Evolutionary conservation across 176 grass and related monocot genomes (phyloP), one percentile per base, ranked within the genome.

Genomic region (Bolboschoenus planiculmis): DNA sequence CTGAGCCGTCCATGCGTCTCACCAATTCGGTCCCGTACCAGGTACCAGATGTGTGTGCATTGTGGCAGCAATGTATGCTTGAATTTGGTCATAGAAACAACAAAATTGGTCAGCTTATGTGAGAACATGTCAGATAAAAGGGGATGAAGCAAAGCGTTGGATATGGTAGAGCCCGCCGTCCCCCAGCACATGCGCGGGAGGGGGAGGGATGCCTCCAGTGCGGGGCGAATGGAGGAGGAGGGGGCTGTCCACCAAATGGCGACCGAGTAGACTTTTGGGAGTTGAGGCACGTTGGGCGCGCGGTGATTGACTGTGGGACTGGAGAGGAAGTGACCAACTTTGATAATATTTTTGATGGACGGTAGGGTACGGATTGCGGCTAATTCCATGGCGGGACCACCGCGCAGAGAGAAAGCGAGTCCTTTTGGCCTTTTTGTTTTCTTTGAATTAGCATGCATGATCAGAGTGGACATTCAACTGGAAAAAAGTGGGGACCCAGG

Each of bases 321-420:
- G 79, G 58, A 81, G 79, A 81, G 35, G 35, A 61, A 81, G 79
- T 81, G 57, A 42, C n/a, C 7, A 81, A 81, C 4, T 61, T 61
- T 46, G 16, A 42, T 64, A 2, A 8, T 26, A 14, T 30, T 81
- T 81, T 35, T 55, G 46, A 3, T 80, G 79, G 79, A 61, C 79
- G 79, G 79, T 81, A 46, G 36, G 7, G 31, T 81, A 47, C 55
- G 79, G 54, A 48, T 81, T 46, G 79, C 79, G 23, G 57, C 57
- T 18, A 10, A 7, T 16, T 26, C 23, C 10, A 7, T 4, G 5
- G 1, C 58, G 57, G 56, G 5, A n/a, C 79, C 55, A 59, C 33
- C 8, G 16, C 5, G 13, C 50, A 80, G 33, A 23, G 53, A 59
- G 10, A 59, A 10, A 56, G 15, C 56, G 8, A 36, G 5, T 18